phyloP scores from a whole-genome alignment of 2,329 filamentous ascomycete species.

The Xylariaceae sp. region DNA sequence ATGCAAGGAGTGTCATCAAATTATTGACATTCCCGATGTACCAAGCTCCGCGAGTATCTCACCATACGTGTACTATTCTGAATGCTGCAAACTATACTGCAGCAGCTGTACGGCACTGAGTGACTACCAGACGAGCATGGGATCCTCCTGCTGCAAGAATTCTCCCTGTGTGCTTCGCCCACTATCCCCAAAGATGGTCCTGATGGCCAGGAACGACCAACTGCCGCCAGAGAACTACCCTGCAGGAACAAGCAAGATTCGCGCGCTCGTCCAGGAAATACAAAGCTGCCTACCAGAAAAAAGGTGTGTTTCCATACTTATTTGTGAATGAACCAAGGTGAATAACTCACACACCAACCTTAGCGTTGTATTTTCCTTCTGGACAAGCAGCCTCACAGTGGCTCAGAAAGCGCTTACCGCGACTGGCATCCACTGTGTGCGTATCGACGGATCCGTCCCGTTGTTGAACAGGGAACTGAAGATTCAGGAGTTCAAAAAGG shows the following conservation, averaged over 20 bases:
- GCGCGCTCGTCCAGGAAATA: not conserved
- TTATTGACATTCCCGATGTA: not conserved
- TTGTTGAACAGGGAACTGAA: not conserved
- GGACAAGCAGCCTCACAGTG: constrained; percentile 2
- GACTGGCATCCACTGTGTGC: not conserved
- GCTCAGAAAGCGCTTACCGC: not conserved
- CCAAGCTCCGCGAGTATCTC: not conserved
- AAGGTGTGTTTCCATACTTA: not conserved
- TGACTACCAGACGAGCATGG: not conserved
- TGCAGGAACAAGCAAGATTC: constrained; percentile 10
- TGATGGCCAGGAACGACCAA: not conserved
- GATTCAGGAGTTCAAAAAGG: not conserved
- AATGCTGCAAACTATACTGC: constrained; percentile 8
- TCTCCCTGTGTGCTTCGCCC: not conserved
- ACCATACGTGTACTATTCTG: constrained; percentile 3
- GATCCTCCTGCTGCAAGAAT: not conserved
- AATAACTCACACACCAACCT: not conserved
- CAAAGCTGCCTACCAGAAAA: not conserved
- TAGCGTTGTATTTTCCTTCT: constrained; percentile 7
- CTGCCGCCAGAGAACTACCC: not conserved
- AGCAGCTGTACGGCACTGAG: not conserved
- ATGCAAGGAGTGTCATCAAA: not conserved
- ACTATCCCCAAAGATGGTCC: not conserved
- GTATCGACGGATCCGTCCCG: constrained; percentile 2
- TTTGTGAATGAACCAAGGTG: not conserved